A percentile compares a stretch with the other conserved stretches of the same genome.
phyloP scores from a whole-genome alignment of 2,329 filamentous ascomycete species.

The Paraconiothyrium sp. region DNA sequence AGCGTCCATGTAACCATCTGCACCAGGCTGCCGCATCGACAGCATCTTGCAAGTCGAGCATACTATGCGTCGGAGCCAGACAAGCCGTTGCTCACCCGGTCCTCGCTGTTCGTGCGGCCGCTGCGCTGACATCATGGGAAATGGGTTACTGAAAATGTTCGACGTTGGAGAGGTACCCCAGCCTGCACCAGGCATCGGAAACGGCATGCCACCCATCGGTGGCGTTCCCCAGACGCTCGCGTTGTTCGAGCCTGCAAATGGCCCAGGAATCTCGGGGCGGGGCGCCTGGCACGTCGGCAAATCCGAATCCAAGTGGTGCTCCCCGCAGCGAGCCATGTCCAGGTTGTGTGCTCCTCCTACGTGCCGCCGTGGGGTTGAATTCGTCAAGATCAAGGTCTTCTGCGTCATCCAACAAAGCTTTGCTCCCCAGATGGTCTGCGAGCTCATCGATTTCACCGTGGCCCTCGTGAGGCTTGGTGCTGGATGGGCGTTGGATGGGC shows the following conservation, averaged over 20 bases:
- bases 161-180: slow-evolving; percentile 54
- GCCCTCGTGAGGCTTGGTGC: slow-evolving; percentile 66
- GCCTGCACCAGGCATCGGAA: slow-evolving; percentile 47
- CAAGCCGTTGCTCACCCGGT: slow-evolving; percentile 39
- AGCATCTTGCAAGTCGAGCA: slow-evolving; percentile 79
- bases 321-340: slow-evolving; percentile 38
- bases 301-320: slow-evolving; percentile 45
- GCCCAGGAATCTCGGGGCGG: slow-evolving; percentile 44
- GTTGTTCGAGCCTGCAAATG: slow-evolving; percentile 40
- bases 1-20: slow-evolving; percentile 75
- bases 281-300: slow-evolving; percentile 44
- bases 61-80: slow-evolving; percentile 63
- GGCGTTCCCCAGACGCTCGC: slow-evolving; percentile 55
- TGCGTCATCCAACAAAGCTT: slow-evolving; percentile 77
- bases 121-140: slow-evolving; percentile 33
- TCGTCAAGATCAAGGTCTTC: slow-evolving; percentile 63
- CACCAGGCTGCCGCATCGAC: slow-evolving; percentile 54
- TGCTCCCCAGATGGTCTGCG: slow-evolving; percentile 86
- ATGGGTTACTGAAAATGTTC: slow-evolving; percentile 45
- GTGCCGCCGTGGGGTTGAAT: slow-evolving; percentile 60
- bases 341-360: slow-evolving; percentile 52
- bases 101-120: slow-evolving; percentile 38
- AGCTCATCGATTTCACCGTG: slow-evolving; percentile 72
- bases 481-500: slow-evolving; percentile 88
- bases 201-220: slow-evolving; percentile 51